Evolutionary conservation across 768 basidiomycete genomes (phyloP).

Genomic region (Tulasnella calospora): DNA sequence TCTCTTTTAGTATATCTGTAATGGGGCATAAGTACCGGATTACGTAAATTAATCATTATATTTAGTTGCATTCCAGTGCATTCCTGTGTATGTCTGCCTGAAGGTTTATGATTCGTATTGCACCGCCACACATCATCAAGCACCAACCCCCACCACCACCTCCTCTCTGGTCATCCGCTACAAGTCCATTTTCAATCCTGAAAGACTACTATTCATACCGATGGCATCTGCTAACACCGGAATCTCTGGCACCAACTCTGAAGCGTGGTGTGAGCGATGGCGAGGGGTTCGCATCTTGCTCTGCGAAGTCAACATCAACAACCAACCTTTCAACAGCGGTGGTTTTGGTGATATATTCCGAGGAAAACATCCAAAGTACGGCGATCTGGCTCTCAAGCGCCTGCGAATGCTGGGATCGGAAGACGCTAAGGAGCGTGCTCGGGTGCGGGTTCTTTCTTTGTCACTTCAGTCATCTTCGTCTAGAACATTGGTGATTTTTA

Average conservation of each 20-base stretch:
- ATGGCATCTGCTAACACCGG: neutral
- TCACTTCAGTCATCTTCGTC: neutral
- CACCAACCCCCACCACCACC: no score
- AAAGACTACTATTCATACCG: no score
- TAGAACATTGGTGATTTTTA: neutral
- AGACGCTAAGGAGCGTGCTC: neutral
- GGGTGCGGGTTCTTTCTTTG: neutral
- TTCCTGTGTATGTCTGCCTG: no score
- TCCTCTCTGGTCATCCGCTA: no score
- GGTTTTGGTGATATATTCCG: neutral
- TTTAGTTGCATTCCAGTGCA: no score
- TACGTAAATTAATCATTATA: no score
- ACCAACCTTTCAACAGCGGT: neutral
- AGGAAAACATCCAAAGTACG: neutral
- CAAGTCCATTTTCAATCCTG: no score
- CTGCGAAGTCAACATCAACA: neutral
- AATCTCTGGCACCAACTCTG: neutral
- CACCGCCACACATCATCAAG: no score
- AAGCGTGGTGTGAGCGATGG: neutral
- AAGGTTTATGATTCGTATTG: no score
- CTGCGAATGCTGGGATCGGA: neutral
- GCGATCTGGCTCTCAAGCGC: neutral
- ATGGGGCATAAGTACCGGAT: no score
- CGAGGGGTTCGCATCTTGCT: neutral
- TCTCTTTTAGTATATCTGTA: neutral